Evolutionary conservation across 148 eudicot genomes (phyloP).

Genomic region (Spergularia marina): DNA sequence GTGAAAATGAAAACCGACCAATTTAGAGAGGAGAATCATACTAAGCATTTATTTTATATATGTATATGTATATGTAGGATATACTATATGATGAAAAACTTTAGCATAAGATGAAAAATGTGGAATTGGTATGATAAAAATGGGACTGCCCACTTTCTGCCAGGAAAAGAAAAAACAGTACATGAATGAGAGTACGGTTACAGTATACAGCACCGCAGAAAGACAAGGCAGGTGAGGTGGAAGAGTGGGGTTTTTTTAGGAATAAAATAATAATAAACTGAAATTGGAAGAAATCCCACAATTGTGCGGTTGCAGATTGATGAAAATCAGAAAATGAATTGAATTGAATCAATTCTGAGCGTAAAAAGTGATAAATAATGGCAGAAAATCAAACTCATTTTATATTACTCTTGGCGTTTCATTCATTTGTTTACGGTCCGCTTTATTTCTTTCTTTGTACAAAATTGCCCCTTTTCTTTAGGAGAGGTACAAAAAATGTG

Average conservation of each 20-base stretch:
- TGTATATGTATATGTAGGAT: not conserved
- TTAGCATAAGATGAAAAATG: not conserved
- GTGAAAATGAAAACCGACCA: not conserved
- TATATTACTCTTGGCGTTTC: too few relatives aligned
- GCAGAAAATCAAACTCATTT: slow-evolving; percentile 19
- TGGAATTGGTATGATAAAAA: too few relatives aligned
- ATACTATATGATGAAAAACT: not conserved
- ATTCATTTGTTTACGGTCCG: too few relatives aligned
- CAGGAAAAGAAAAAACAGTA: slow-evolving; percentile 3
- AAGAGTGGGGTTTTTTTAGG: not conserved
- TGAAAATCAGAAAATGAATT: slow-evolving; percentile 3
- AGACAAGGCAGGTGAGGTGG: not conserved
- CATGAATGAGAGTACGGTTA: slow-evolving; percentile 6
- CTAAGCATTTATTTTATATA: not conserved
- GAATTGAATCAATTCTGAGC: not conserved
- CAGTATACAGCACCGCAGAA: slow-evolving; percentile 3
- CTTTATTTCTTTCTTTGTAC: slow-evolving; percentile 12
- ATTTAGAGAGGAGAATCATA: not conserved
- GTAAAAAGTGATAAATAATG: slow-evolving; percentile 10
- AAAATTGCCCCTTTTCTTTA: too few relatives aligned
- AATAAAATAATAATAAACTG: too few relatives aligned
- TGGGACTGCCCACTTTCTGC: not conserved
- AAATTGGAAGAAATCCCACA: not conserved
- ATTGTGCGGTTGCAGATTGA: not conserved
- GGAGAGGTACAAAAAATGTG: too few relatives aligned